Base-by-base conservation (phyloP, 495 filamentous ascomycete genomes). In the Saxispiralis lemnorum region DNA sequence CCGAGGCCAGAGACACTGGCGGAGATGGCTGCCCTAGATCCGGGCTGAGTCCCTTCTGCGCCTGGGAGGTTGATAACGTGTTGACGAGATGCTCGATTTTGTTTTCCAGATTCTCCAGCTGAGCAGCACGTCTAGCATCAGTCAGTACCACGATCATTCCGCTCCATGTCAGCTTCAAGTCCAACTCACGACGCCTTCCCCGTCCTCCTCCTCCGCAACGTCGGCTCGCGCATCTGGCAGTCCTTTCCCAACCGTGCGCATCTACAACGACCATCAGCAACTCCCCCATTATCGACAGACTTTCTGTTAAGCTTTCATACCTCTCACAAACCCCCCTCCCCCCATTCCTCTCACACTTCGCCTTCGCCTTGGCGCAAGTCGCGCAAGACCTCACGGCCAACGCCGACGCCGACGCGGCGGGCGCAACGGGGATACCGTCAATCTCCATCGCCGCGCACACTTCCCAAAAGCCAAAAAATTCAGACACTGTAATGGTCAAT, bases 1-100 rank as follows among this genome's bases (percentile, higher is more conserved):
- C 39, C 7, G 39, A 42, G 14, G 17, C 6, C 38, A 38, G 6
- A 39, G 52, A 18, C 49, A 32, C 17, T 49, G 44, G 49, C 7
- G 52, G 54, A 3, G 53, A 56, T 30, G 52, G 33, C 32, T 43
- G 34, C 49, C 47, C 31, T 20, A 41, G 16, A 34, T 45, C 43
- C 17, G 19, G 13, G 24, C 51, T 56, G 40, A 24, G 37, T 2
- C 34, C 32, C 14, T 31, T 31, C 13, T 38, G 32, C 1, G 34
- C 14, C 38, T 48, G 45, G 19, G 41, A 11, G 11, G 58, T 51
- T 36, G 66, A 61, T 11, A 73, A 51, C 2, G 66, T 48, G 12
- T 63, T 63, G 18, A 70, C 64, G 30, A 75, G 59, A 40, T 59
- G 61, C 37, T 72, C 68, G 35, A 72, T 59, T 46, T 70, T 73